Evolutionary conservation across 2,329 filamentous ascomycete genomes (phyloP).

Genomic region (Penicillium oxalicum): DNA sequence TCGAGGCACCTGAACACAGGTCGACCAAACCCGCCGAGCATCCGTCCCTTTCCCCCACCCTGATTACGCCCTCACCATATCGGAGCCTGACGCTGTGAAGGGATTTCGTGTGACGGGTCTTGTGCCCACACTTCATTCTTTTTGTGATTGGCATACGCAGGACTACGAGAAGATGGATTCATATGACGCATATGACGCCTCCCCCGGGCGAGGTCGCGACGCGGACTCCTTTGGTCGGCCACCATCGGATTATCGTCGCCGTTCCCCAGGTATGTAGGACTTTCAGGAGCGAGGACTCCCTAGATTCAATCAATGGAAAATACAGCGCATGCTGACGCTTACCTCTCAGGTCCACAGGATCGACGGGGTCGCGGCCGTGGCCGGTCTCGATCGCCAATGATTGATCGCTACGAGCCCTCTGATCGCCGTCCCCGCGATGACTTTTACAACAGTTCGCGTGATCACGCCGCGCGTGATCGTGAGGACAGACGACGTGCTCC

Average conservation of each 20-base stretch:
- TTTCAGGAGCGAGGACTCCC: not conserved
- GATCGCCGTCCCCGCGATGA: slow-evolving; percentile 52
- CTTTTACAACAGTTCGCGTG: slow-evolving; percentile 45
- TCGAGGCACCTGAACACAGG: slow-evolving; percentile 9
- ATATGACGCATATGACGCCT: slow-evolving; percentile 42
- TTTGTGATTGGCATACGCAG: not conserved
- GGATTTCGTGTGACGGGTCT: not conserved
- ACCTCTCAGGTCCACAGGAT: slow-evolving; percentile 33
- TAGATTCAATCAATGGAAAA: not conserved
- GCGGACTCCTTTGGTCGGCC: slow-evolving; percentile 34
- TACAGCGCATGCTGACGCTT: slow-evolving; percentile 3
- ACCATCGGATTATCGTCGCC: slow-evolving; percentile 40
- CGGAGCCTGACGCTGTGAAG: not conserved
- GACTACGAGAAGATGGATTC: slow-evolving; percentile 37
- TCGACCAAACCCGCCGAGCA: not conserved
- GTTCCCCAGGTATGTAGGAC: slow-evolving; percentile 41
- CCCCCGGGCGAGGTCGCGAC: slow-evolving; percentile 40
- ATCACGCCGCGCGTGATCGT: slow-evolving; percentile 45
- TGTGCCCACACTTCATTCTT: not conserved
- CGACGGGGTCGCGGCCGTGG: slow-evolving; percentile 40
- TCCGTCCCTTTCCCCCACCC: not conserved
- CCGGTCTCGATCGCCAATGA: slow-evolving; percentile 57
- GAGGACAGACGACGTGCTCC: slow-evolving; percentile 54
- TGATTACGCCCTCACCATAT: not conserved
- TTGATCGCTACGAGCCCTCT: slow-evolving; percentile 60